Evolutionary conservation across 2,329 filamentous ascomycete species (phyloP), one percentile per base, ranked within the genome.

Genomic region (Ilyonectria mors-panacis): DNA sequence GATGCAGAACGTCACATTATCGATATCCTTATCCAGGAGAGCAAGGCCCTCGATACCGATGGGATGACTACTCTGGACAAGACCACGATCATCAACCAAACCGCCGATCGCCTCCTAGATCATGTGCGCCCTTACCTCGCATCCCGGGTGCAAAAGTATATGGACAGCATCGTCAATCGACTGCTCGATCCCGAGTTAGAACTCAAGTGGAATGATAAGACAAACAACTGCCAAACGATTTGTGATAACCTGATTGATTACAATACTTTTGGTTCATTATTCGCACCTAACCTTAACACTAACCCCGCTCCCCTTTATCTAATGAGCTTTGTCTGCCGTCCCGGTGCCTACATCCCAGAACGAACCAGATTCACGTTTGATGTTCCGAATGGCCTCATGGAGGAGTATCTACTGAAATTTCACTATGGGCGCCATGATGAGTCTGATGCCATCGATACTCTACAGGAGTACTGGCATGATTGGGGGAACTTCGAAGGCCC

Each of bases 401-500:
- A 85, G 63, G 82, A 85, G 70, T 85, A 83, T 54, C 76, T 85
- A 0, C 76, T 81, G 9, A 75, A 75, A 15, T 80, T 83, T 61
- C 77, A 77, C 54, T 42, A n/a, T 58, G 82, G 82, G 6, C 73
- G 78, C 0, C 79, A 83, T 54, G 78, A 82, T 42, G 81, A 83
- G 6, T 74, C 81, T 3, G 83, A 85, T 63, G 75, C 85, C 6
- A 79, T 84, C 30, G 83, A 85, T 69, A 79, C 78, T 0, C 78
- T 80, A 9, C 76, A 79, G 61, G 82, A 85, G 72, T 85, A 85
- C 65, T 85, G 83, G 83, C 75, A 81, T 59, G 83, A 85, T 69
- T 85, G 82, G 82, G 82, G 79, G 3, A 78, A 75, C 7, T 84
- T 85, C 61, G 79, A 75, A 1, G 75, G 73, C 4, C 78, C 76